Base-by-base conservation (phyloP, 805 yeast genomes). In the Maudiozyma barnettii region DNA sequence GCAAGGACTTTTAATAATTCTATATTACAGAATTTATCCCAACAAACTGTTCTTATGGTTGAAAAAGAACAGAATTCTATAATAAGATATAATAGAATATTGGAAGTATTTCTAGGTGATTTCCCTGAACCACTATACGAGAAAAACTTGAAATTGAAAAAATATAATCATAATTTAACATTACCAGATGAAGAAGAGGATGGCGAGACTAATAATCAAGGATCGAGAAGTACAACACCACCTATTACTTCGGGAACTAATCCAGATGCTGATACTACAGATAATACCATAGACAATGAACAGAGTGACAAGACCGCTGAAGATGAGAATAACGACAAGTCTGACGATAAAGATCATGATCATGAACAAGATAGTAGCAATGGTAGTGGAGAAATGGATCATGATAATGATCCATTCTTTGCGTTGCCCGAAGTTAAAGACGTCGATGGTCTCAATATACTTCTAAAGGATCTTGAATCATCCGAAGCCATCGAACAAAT, bases 101-200 rank as follows among this genome's bases (percentile, higher is more conserved):
- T 93, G 65, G 85, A 82, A 51, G 81, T 84, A 1, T 79, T 91
- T 54, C 71, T 91, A 44, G 96, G 97, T 4, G 98, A 91, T 60
- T 91, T 87, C 60, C 84, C 95, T 53, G 72, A 72, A 40, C 79
- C 79, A 47, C 65, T 83, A 37, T 69, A 79, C 19, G 86, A 85
- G 33, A 78, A 76, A 20, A 77, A 78, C 43, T 63, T 90, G 64
- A 76, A 79, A 21, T 69, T 89, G 31, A 83, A 88, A 1, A 72
- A 67, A 23, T 85, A 85, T 58, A 85, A 86, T 57, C 89, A 83
- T 56, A 78, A 81, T 30, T 63, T 82, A 38, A 49, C 51, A 14
- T 45, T 63, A 23, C 55, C 58, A 9, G 65, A 64, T 14, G 61
- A 60, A 22, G 55, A 49, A 16, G 56, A 49, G 8, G 56, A 49